phyloP scores from a whole-genome alignment of 495 filamentous ascomycete genomes.

The Penicillium salamii region DNA sequence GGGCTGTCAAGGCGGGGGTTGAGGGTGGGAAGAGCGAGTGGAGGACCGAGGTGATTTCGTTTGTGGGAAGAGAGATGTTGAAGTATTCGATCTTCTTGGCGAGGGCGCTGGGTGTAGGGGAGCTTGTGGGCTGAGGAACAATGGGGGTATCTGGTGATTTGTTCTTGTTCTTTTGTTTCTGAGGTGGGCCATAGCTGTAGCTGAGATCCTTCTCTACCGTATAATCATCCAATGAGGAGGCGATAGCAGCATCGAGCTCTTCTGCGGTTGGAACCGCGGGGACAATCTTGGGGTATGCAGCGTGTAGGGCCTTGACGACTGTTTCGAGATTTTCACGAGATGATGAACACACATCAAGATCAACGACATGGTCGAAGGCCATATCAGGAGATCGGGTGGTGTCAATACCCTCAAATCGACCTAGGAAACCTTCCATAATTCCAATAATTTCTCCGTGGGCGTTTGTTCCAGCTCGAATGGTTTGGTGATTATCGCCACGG shows the following conservation, averaged over 20 bases:
- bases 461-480: conserved; percentile 77
- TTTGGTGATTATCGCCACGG: conserved; percentile 96
- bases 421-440: conserved; percentile 95
- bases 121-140: conserved; percentile 9
- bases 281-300: conserved; percentile 72
- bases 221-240: conserved; percentile 72
- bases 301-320: conserved; percentile 65
- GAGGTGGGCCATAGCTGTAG: conserved; percentile 31
- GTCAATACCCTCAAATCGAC: conserved; percentile 77
- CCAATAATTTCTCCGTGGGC: conserved; percentile 65
- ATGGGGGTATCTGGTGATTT: conserved; percentile 15
- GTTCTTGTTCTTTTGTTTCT: conserved; percentile 39
- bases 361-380: conserved; percentile 76
- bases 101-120: conserved; percentile 18
- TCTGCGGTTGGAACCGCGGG: conserved; percentile 62
- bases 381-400: conserved; percentile 62
- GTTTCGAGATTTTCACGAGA: conserved; percentile 87
- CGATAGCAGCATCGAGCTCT: conserved; percentile 79
- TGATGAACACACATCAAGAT: conserved; percentile 71
- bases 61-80: conserved; percentile 59
- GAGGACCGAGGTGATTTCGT: conserved; percentile 58
- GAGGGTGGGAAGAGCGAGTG: conserved; percentile 58
- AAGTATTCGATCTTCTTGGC: conserved; percentile 78
- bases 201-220: conserved; percentile 70
- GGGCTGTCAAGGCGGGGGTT: conserved; percentile 42